Evolutionary conservation across 1,139 yeast genomes (phyloP).

Genomic region (Diutina pseudorugosa): DNA sequence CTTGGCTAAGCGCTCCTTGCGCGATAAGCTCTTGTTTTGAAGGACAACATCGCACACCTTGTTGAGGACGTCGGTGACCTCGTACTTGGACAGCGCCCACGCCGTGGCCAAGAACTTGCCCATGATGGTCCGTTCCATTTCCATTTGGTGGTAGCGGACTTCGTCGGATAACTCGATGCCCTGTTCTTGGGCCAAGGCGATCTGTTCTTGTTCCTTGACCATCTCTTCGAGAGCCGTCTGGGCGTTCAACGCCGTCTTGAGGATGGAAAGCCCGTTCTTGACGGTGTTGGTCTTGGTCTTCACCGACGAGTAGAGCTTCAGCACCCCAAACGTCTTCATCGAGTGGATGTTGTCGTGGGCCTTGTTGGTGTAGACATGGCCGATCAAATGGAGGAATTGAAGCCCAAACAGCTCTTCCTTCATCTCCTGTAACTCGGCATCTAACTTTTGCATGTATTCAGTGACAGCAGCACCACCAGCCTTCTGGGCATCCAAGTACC

Average conservation of each 20-base stretch:
- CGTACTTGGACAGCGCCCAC: conserved; percentile 71
- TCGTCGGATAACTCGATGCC: conserved; percentile 24
- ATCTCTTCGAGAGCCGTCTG: conserved; percentile 27
- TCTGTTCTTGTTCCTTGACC: conserved; percentile 31
- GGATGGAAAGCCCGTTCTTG: conserved; percentile 26
- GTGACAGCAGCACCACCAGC: conserved; percentile 22
- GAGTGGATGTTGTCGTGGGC: conserved; percentile 31
- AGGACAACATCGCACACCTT: conserved; percentile 53
- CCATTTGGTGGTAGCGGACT: conserved; percentile 33
- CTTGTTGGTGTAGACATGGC: conserved; percentile 47
- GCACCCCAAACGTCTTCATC: conserved; percentile 32
- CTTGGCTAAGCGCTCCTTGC: conserved; percentile 39
- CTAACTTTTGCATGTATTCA: conserved; percentile 24
- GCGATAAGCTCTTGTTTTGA: conserved; percentile 39
- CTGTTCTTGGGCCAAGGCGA: conserved; percentile 11
- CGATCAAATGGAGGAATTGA: conserved; percentile 41
- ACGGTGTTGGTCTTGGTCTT: conserved; percentile 27
- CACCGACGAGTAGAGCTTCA: conserved; percentile 39
- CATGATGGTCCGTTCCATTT: conserved; percentile 52
- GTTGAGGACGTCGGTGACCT: conserved; percentile 53
- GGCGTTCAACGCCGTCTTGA: conserved; percentile 32
- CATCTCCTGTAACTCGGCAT: conserved; percentile 48
- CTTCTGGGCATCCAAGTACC: neutral
- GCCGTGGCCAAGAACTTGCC: conserved; percentile 69
- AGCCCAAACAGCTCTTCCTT: conserved; percentile 38